phyloP scores from a whole-genome alignment of 345 rosid genomes.

The Atalantia buxifolia region DNA sequence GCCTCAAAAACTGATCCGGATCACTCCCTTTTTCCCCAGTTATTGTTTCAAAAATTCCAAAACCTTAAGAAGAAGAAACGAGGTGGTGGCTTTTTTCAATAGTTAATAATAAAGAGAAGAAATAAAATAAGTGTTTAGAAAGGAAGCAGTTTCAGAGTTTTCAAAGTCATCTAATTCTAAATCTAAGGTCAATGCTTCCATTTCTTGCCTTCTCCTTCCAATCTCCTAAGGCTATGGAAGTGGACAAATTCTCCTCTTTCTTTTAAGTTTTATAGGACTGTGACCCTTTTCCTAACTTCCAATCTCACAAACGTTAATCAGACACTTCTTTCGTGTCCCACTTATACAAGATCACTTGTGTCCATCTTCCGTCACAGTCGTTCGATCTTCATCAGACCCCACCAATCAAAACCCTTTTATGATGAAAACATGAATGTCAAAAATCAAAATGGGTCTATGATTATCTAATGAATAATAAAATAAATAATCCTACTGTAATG shows the following conservation, averaged over 20 bases:
- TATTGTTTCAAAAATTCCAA: constrained; percentile 15
- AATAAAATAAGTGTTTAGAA: constrained; percentile 24
- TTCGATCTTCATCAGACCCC: neutral
- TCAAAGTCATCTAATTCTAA: constrained; percentile 42
- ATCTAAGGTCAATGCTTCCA: constrained; percentile 73
- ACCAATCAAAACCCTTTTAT: neutral
- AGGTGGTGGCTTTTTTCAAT: constrained; percentile 1
- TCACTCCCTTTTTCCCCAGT: constrained; percentile 12
- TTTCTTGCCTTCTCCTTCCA: constrained; percentile 45
- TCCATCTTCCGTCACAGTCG: neutral
- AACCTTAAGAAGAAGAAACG: constrained; percentile 15
- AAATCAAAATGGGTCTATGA: neutral
- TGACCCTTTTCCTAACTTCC: constrained; percentile 7
- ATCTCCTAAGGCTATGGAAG: constrained; percentile 36
- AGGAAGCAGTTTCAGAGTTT: constrained; percentile 45
- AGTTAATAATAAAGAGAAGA: constrained; percentile 4
- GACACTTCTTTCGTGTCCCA: neutral
- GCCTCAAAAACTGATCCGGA: constrained; percentile 48
- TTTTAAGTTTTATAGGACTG: neutral
- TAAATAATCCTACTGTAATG: neutral
- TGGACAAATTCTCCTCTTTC: constrained; percentile 34
- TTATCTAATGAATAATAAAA: neutral
- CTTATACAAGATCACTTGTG: neutral
- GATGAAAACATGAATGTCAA: neutral
- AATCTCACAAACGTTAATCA: constrained; percentile 4